These are phyloP conservation scores for Fereydounia khargensis DNA, from an alignment of 1,284 basidiomycete species.

Conservation along the genomic window DNA sequence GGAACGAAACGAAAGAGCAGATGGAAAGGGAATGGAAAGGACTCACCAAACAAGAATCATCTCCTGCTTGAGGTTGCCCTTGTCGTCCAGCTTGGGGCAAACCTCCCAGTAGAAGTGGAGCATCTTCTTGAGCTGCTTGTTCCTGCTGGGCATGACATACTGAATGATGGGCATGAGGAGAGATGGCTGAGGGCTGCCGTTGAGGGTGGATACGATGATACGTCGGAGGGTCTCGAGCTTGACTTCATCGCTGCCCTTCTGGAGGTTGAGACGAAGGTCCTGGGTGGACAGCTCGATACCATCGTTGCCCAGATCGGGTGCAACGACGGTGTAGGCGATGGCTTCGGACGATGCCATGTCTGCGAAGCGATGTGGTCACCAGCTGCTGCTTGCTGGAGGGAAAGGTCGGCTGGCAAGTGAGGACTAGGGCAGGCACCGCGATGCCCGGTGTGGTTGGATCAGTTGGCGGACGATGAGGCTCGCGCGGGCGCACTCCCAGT, in stretches of 20 bases:
- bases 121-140: constrained; percentile 97
- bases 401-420: too few relatives aligned
- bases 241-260: constrained; percentile 96
- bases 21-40: too few relatives aligned
- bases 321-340: constrained; percentile 38
- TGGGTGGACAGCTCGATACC: constrained; percentile 41
- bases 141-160: constrained; percentile 89
- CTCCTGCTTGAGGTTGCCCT: constrained; percentile 97
- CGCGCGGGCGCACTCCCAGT: too few relatives aligned
- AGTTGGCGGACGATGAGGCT: too few relatives aligned
- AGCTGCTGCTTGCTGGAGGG: neutral
- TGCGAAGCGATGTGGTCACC: neutral
- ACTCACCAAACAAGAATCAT: constrained; percentile 98
- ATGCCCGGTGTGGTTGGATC: too few relatives aligned
- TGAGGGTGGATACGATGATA: constrained; percentile 92
- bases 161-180: constrained; percentile 98
- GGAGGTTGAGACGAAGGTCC: constrained; percentile 80
- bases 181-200: constrained; percentile 84
- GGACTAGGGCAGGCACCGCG: too few relatives aligned
- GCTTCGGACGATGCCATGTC: constrained; percentile 32
- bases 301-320: constrained; percentile 33
- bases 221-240: constrained; percentile 94
- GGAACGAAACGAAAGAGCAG: neutral
- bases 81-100: constrained; percentile 95
- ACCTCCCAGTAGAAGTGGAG: constrained; percentile 99